A percentile compares a stretch with the other conserved stretches of the same genome.
Evolutionary conservation across 2,329 filamentous ascomycete genomes (phyloP).

Genomic region (Pezicula radicicola): DNA sequence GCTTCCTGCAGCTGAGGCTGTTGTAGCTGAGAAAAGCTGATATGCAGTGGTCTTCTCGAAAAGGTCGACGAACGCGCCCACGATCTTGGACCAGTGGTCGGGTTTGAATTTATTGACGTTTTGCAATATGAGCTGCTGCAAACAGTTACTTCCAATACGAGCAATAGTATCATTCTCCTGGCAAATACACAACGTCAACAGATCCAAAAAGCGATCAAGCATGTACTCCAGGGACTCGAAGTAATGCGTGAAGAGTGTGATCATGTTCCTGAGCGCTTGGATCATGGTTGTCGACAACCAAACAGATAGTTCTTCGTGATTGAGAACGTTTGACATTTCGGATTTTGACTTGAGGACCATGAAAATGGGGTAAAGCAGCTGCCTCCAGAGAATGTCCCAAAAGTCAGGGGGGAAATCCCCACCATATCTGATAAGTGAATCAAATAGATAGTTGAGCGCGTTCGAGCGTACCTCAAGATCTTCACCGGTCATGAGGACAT

Average conservation of each 20-base stretch:
- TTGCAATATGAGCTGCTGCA: slow-evolving; percentile 94
- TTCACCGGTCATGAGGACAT: slow-evolving; percentile 98
- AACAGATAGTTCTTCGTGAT: slow-evolving; percentile 94
- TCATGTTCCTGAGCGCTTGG: slow-evolving; percentile 96
- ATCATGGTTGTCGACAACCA: slow-evolving; percentile 99
- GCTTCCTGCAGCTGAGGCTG: slow-evolving; percentile 49
- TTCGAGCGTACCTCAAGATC: slow-evolving; percentile 91
- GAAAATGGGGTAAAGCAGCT: slow-evolving; percentile 96
- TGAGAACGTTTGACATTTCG: slow-evolving; percentile 92
- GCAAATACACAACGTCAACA: slow-evolving; percentile 93
- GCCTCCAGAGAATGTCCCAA: slow-evolving; percentile 97
- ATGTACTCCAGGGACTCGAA: slow-evolving; percentile 96
- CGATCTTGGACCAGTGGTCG: slow-evolving; percentile 91
- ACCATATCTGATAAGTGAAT: slow-evolving; percentile 85
- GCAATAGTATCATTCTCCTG: slow-evolving; percentile 99
- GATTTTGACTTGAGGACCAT: slow-evolving; percentile 95
- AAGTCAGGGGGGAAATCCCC: slow-evolving; percentile 91
- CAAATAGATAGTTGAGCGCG: slow-evolving; percentile 95
- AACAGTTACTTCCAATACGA: slow-evolving; percentile 94
- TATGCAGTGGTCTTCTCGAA: slow-evolving; percentile 94
- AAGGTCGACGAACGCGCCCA: slow-evolving; percentile 91
- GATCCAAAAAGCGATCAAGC: slow-evolving; percentile 94
- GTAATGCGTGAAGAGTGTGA: slow-evolving; percentile 97
- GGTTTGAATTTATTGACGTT: slow-evolving; percentile 90
- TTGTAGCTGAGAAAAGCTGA: slow-evolving; percentile 86